phyloP scores from a whole-genome alignment of 2,329 filamentous ascomycete species.

The Scedosporium aurantiacum region DNA sequence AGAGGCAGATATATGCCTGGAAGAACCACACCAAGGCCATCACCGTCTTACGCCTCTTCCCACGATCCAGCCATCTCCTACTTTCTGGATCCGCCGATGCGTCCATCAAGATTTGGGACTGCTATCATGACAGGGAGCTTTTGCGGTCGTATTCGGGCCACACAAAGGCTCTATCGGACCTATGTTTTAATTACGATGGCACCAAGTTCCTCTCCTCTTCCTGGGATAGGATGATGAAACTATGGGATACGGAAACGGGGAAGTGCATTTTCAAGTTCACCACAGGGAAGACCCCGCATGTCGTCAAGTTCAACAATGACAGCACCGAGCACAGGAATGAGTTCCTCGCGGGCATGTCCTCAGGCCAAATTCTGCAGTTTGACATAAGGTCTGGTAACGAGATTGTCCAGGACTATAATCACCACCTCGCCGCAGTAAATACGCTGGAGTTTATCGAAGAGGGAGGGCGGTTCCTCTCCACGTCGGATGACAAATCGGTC shows the following conservation, averaged over 20 bases:
- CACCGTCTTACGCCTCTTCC: slow-evolving; percentile 84
- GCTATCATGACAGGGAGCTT: slow-evolving; percentile 80
- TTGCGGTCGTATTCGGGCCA: slow-evolving; percentile 88
- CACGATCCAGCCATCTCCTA: slow-evolving; percentile 73
- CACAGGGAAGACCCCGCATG: slow-evolving; percentile 90
- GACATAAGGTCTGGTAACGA: slow-evolving; percentile 69
- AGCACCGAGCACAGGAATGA: slow-evolving; percentile 66
- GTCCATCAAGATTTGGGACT: slow-evolving; percentile 89
- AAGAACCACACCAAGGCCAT: slow-evolving; percentile 75
- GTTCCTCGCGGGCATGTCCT: slow-evolving; percentile 92
- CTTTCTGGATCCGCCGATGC: slow-evolving; percentile 83
- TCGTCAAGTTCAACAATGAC: slow-evolving; percentile 91
- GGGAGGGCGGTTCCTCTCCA: slow-evolving; percentile 92
- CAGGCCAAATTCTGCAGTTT: slow-evolving; percentile 98
- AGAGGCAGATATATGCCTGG: slow-evolving; percentile 87
- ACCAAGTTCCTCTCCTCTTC: slow-evolving; percentile 81
- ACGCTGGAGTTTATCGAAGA: slow-evolving; percentile 95
- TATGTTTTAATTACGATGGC: slow-evolving; percentile 74
- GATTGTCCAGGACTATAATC: slow-evolving; percentile 93
- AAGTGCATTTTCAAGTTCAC: slow-evolving; percentile 79
- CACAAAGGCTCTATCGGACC: slow-evolving; percentile 78
- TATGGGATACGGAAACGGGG: slow-evolving; percentile 97
- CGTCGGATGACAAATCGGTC: slow-evolving; percentile 91
- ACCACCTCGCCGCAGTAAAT: slow-evolving; percentile 95
- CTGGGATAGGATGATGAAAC: slow-evolving; percentile 91